Evolutionary conservation across 805 yeast genomes (phyloP).

Genomic region (Candida easanensis): DNA sequence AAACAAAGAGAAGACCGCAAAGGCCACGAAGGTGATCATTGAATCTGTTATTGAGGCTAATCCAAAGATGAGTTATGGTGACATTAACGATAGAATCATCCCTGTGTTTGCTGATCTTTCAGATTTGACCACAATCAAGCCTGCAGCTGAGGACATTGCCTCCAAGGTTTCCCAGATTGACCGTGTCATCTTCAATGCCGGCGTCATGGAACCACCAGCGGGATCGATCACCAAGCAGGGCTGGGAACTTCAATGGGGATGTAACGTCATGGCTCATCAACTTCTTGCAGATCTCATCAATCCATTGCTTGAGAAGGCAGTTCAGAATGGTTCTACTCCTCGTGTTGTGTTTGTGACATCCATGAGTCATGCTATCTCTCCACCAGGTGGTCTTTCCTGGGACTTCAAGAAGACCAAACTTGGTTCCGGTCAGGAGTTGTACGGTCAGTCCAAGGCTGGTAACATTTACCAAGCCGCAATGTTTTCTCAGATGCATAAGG

Average conservation of each 20-base stretch:
- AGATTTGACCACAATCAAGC: slow-evolving; percentile 40
- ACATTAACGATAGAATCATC: slow-evolving; percentile 22
- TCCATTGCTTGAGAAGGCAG: slow-evolving; percentile 36
- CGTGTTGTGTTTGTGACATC: slow-evolving; percentile 48
- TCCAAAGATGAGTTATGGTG: slow-evolving; percentile 7
- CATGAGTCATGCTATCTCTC: slow-evolving; percentile 32
- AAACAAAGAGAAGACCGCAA: slow-evolving; percentile 30
- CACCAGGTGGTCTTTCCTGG: slow-evolving; percentile 33
- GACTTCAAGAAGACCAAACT: slow-evolving; percentile 25
- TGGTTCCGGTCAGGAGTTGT: neutral
- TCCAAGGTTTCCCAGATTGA: slow-evolving; percentile 30
- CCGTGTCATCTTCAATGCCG: slow-evolving; percentile 42
- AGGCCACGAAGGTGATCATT: slow-evolving; percentile 28
- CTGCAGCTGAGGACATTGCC: slow-evolving; percentile 25
- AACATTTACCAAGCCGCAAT: slow-evolving; percentile 34
- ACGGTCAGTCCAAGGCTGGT: slow-evolving; percentile 36
- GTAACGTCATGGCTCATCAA: slow-evolving; percentile 45
- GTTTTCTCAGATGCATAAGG: slow-evolving; percentile 32
- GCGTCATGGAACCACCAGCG: slow-evolving; percentile 39
- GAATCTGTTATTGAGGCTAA: slow-evolving; percentile 20
- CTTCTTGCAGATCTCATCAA: slow-evolving; percentile 39
- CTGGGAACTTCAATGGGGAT: slow-evolving; percentile 44
- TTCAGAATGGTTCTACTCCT: slow-evolving; percentile 21
- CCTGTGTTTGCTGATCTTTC: slow-evolving; percentile 32
- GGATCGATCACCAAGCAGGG: slow-evolving; percentile 41